Evolutionary conservation across 306 rosid genomes (phyloP).

Genomic region (Dryas drummondii): DNA sequence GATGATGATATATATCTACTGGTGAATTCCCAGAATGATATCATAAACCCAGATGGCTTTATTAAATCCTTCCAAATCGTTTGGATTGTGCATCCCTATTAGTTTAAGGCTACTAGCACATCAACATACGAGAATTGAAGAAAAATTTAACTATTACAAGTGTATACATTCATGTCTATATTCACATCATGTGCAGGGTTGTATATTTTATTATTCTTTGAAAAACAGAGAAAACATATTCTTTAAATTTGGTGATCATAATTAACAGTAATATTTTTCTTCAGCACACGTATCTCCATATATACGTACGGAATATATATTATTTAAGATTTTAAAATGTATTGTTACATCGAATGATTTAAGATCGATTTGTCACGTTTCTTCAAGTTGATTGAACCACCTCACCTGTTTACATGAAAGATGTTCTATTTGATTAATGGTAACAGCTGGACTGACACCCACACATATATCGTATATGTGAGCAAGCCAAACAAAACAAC

Average conservation of each 20-base stretch:
- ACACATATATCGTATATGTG: neutral
- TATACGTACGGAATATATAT: too few relatives aligned
- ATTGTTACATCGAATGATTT: neutral
- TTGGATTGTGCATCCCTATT: neutral
- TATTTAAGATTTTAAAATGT: too few relatives aligned
- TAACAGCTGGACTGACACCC: neutral
- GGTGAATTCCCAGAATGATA: neutral
- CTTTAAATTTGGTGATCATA: too few relatives aligned
- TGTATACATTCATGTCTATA: too few relatives aligned
- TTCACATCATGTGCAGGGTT: too few relatives aligned
- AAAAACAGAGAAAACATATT: too few relatives aligned
- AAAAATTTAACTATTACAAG: too few relatives aligned
- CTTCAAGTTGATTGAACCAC: neutral
- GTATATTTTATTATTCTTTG: too few relatives aligned
- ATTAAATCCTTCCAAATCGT: neutral
- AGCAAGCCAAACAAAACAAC: neutral
- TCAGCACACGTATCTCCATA: too few relatives aligned
- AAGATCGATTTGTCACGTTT: constrained; percentile 4
- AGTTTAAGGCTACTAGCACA: neutral
- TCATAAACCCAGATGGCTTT: neutral
- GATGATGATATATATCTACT: neutral
- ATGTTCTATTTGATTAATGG: neutral
- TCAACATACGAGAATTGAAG: neutral
- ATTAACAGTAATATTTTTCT: too few relatives aligned
- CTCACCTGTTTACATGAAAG: neutral